Evolutionary conservation across 1,284 basidiomycete genomes (phyloP).

Genomic region (Thelephora terrestris): DNA sequence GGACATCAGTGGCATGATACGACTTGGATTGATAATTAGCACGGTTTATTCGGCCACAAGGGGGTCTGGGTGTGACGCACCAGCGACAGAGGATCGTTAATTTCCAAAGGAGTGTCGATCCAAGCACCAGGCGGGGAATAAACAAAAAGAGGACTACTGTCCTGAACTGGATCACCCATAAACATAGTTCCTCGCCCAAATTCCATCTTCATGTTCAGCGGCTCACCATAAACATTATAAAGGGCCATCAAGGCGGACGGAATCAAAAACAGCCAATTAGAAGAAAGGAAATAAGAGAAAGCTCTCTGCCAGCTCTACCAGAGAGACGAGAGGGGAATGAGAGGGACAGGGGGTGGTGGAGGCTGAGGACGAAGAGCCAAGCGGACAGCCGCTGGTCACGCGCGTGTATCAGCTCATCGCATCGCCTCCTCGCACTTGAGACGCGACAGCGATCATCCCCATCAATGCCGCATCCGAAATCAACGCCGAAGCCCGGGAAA

Average conservation of each 20-base stretch:
- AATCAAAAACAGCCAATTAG: slow-evolving; percentile 11
- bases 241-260: slow-evolving; percentile 22
- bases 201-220: background rate
- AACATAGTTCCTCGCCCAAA: background rate
- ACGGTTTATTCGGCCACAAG: background rate
- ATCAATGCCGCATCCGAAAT: slow-evolving; percentile 15
- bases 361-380: background rate
- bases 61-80: background rate
- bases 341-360: slow-evolving; percentile 8
- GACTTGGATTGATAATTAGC: background rate
- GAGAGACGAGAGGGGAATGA: slow-evolving; percentile 13
- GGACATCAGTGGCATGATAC: slow-evolving; percentile 14
- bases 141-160: slow-evolving; percentile 22
- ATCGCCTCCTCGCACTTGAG: background rate
- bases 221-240: slow-evolving; percentile 24
- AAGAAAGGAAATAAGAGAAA: slow-evolving; percentile 12
- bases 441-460: background rate
- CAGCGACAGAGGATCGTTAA: background rate
- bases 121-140: slow-evolving; percentile 21
- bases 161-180: slow-evolving; percentile 17
- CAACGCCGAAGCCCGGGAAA: slow-evolving; percentile 12
- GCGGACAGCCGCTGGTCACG: slow-evolving; percentile 1
- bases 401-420: background rate
- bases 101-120: slow-evolving; percentile 15
- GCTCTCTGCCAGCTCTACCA: slow-evolving; percentile 14